These are phyloP conservation scores for Cantharellus anzutake DNA, from an alignment of 768 basidiomycete genomes.

Conservation along the genomic window DNA sequence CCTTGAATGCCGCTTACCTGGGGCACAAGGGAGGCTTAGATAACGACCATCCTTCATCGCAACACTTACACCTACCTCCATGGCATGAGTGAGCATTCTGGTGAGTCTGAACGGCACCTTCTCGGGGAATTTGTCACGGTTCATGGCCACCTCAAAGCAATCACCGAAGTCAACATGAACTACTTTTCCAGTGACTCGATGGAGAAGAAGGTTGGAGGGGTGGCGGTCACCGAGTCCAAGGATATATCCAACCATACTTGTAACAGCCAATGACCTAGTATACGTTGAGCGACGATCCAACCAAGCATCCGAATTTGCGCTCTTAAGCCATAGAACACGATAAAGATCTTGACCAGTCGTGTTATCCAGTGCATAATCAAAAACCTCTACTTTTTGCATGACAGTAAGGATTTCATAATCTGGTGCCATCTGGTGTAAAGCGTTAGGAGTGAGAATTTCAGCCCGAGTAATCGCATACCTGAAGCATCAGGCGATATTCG, in stretches of 20 bases:
- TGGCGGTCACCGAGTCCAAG: conserved; percentile 95
- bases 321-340: conserved; percentile 91
- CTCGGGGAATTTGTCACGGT: conserved; percentile 96
- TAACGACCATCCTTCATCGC: neutral
- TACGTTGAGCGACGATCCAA: conserved; percentile 90
- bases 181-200: conserved; percentile 80
- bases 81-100: conserved; percentile 94
- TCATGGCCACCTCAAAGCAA: conserved; percentile 97
- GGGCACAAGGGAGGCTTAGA: conserved; percentile 1
- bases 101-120: conserved; percentile 96
- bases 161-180: conserved; percentile 97
- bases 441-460: neutral
- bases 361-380: conserved; percentile 95
- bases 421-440: conserved; percentile 72
- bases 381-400: conserved; percentile 96
- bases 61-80: conserved; percentile 51
- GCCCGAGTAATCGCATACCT: conserved; percentile 29
- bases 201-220: conserved; percentile 85
- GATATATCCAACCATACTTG: conserved; percentile 98
- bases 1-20: conserved; percentile 97
- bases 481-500: conserved; percentile 96
- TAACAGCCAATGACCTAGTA: conserved; percentile 87
- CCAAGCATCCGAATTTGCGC: conserved; percentile 92
- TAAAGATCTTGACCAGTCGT: conserved; percentile 98
- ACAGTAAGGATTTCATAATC: conserved; percentile 91